Evolutionary conservation across 2,329 filamentous ascomycete species (phyloP).

Genomic region (Fusarium penzigii): DNA sequence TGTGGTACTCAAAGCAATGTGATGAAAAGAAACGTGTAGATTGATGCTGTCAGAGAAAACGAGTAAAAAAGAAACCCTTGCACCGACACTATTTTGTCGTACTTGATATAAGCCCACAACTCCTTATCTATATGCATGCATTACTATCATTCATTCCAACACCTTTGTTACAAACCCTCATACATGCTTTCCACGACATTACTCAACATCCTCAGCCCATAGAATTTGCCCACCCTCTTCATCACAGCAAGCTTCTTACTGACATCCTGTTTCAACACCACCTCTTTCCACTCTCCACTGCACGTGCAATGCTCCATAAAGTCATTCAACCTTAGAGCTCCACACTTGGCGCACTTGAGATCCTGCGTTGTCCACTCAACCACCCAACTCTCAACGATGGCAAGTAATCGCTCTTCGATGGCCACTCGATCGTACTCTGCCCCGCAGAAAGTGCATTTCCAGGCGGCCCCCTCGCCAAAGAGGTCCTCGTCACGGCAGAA

Average conservation of each 20-base stretch:
- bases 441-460: conserved; percentile 77
- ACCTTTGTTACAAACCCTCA: conserved; percentile 41
- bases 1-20: no score
- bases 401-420: conserved; percentile 82
- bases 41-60: not conserved
- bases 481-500: conserved; percentile 88
- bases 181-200: conserved; percentile 69
- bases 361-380: conserved; percentile 89
- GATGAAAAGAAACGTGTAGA: not conserved
- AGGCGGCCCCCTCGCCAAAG: conserved; percentile 55
- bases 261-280: conserved; percentile 67
- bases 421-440: conserved; percentile 74
- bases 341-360: conserved; percentile 73
- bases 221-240: conserved; percentile 73
- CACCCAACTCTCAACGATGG: conserved; percentile 71
- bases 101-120: conserved; percentile 4
- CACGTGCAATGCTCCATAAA: conserved; percentile 97
- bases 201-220: conserved; percentile 78
- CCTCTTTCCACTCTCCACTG: conserved; percentile 80
- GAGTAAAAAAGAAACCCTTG: not conserved
- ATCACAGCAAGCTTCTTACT: conserved; percentile 68
- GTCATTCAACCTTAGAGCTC: conserved; percentile 80
- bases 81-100: not conserved
- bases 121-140: conserved; percentile 16
- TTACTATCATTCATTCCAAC: conserved; percentile 3